Percentiles rank a stretch among this genome's conserved stretches.
These are phyloP conservation scores for Colletotrichum liaoningense DNA, from an alignment of 2,329 filamentous ascomycete species.

Conservation along the genomic window DNA sequence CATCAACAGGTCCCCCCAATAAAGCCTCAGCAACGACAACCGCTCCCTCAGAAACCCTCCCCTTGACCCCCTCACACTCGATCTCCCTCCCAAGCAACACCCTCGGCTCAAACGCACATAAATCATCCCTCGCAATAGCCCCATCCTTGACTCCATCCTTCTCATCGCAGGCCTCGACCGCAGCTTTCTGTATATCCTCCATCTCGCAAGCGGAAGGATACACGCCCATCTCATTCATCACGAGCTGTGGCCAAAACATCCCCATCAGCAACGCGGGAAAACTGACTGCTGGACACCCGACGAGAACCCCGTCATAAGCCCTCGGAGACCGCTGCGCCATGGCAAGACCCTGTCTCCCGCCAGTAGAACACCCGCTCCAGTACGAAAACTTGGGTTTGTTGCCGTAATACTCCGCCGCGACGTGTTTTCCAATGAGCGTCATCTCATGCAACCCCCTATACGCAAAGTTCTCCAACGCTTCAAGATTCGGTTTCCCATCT, in stretches of 20 bases:
- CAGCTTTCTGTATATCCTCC: not conserved
- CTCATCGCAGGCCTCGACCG: too few species aligned
- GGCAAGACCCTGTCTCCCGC: conserved; percentile 68
- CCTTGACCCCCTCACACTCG: too few species aligned
- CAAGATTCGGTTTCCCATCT: too few species aligned
- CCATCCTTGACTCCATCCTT: too few species aligned
- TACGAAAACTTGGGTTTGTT: conserved; percentile 55
- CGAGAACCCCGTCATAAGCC: conserved; percentile 69
- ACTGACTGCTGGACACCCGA: conserved; percentile 54
- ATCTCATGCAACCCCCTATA: too few species aligned
- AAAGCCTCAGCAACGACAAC: too few species aligned
- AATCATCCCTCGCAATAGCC: too few species aligned
- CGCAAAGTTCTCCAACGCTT: too few species aligned
- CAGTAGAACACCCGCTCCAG: conserved; percentile 69
- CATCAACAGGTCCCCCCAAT: too few species aligned
- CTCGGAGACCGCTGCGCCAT: conserved; percentile 63
- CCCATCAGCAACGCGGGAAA: conserved; percentile 40
- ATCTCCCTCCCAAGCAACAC: too few species aligned
- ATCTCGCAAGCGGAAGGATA: conserved; percentile 10
- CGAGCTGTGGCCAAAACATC: not conserved
- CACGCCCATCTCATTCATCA: not conserved
- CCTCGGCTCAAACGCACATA: too few species aligned
- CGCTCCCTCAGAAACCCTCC: too few species aligned
- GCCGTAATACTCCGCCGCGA: conserved; percentile 60
- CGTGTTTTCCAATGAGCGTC: conserved; percentile 50